Base-by-base conservation (phyloP, 1,284 basidiomycete genomes). In the Malassezia brasiliensis region DNA sequence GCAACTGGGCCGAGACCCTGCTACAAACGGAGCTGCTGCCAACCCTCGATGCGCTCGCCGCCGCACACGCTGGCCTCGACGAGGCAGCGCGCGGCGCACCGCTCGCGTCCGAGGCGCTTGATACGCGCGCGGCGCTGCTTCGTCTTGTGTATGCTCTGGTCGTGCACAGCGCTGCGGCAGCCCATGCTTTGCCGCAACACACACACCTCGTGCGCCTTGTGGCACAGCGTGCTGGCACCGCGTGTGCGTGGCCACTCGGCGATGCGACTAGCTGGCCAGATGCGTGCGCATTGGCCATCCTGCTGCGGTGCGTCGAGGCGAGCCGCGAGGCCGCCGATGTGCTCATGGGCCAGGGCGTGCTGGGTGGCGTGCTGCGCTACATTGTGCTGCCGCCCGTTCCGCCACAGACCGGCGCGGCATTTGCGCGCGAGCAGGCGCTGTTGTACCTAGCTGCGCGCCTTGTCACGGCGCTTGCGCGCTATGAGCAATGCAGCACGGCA, bases 361-460 rank as follows among this genome's bases (percentile, higher is more conserved):
- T 28, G 81, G 88, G 76, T 77, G 83, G 62, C 0, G 80, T 90
- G 0, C 78, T 94, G 40, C 83, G 86, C 31, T 93, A 88, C 69
- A 73, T 90, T 39, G 79, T 84, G 0, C 77, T 81, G 25, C 78
- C 82, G 8, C 83, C 85, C 19, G 7, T 84, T 79, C 17, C 25
- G 15, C n/a, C 25, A 5, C 58, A 64, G n/a, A 57, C 56, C 47
- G 38, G 36, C 10, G 20, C 39, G 1, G 41, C 44, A 1, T 25
- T 54, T 8, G 62, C 63, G 31, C 56, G 53, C 9, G 60, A 79
- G 0, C 81, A 80, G 50, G 71, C 75, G 0, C 79, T 89, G 12
- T 77, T 86, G 5, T 73, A 76, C 1, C 76, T 77, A 19, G 85
- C 85, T 0, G 76, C 94, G n/a, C 77, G 77, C 1, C 77, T 90